Base-by-base conservation (phyloP, 345 rosid species). In the Hibiscus mutabilis region DNA sequence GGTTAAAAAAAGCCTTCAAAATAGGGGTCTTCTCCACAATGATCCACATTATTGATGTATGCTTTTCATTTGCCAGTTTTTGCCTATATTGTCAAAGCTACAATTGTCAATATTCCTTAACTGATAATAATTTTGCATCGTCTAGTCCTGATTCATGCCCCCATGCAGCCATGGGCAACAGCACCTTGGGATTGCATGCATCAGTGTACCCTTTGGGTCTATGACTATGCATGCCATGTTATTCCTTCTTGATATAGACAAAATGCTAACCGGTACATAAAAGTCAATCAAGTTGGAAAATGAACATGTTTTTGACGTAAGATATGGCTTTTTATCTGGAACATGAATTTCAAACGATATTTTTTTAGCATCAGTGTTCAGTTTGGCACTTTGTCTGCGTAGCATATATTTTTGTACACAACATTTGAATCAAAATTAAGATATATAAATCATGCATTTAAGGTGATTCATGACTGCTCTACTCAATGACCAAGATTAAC, bases 121-220 rank as follows among this genome's bases (percentile, higher is more conserved):
- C 19, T 65, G 14, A 49, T 8, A 13, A 42, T 46, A 66, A 66
- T 44, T 44, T 46, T 14, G 69, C 56, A 46, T 6, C 9, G 51
- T 63, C 25, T 21, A 18, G 27, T 9, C 25, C 18, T 14, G 52
- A 13, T 46, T 46, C 52, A 46, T 46, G 52, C n/a, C 52, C 13
- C 52, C 11, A n/a, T 44, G 69, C 69, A 65, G 53, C 18, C 68
- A 22, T 21, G 21, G 53, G 31, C 68, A 65, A 8, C 69, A 65
- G 2, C 55, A 44, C 56, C 25, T n/a, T 66, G 37, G 56, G 21
- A 66, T 66, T 46, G 69, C 69, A 66, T 66, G 69, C 21, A 46
- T 40, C 35, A 42, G 51, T 46, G 51, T 46, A 14, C 15, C 51
- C 51, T 46, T 10, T 46, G 3, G 15, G n/a, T 49, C 53, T 49